Base-by-base conservation (phyloP, 768 basidiomycete species). In the Udeniomyces megalosporus region DNA sequence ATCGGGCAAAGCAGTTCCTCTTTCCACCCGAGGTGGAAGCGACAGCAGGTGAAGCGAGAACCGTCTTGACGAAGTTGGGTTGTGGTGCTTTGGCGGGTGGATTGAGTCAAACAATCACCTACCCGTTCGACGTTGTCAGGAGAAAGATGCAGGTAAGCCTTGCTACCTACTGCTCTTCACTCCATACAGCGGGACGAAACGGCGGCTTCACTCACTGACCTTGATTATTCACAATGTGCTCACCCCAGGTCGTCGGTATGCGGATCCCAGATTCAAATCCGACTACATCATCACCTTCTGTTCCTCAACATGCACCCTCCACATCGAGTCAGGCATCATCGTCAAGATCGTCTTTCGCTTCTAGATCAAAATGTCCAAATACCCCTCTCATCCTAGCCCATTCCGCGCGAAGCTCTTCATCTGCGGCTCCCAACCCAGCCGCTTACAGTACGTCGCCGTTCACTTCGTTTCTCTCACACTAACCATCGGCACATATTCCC, bases 61-160 rank as follows among this genome's bases (percentile, higher is more conserved):
- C 47, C 6, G 62, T 54, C 4, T 28, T 58, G 20, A 60, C 50
- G 29, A 65, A 65, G 51, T 56, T 65, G 6, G 51, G 24, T 0
- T 95, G 90, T 66, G 93, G 92, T 42, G 91, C 88, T 34, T 74
- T 92, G 65, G 89, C 89, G 17, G 88, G 88, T 81, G 74, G 66
- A 28, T 84, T 93, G 67, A 91, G 90, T 14, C 89, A 96, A 73
- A 88, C 90, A 54, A 74, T 96, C 68, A 96, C 92, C 4, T 96
- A 93, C 72, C 93, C 93, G 10, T 88, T 95, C 69, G 93, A 99
- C 72, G 88, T 97, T 5, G 74, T 97, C 62, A 80, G 93, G 51
- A 80, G 93, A 65, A 93, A 96, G 78, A 90, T 97, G 85, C 93
- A 97, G 73, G 87, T 93, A 63, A 4, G 58, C 35, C 35, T 22